These are phyloP conservation scores for Solanum bulbocastanum DNA, from an alignment of 257 asterid species.

Conservation along the genomic window DNA sequence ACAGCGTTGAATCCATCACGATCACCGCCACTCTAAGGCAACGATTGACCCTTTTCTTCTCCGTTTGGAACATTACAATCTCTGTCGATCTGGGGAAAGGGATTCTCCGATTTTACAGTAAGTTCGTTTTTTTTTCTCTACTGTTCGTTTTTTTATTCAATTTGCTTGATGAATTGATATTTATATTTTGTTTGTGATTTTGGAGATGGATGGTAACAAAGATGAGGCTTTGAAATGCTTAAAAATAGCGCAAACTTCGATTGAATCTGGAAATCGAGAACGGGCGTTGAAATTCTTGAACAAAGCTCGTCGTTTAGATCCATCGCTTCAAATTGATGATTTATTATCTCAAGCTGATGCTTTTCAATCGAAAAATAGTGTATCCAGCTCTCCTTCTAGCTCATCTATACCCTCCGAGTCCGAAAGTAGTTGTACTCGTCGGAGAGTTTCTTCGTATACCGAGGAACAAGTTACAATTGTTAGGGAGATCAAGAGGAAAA, in stretches of 20 bases:
- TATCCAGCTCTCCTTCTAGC: constrained; percentile 14
- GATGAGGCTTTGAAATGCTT: constrained; percentile 92
- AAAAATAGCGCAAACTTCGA: constrained; percentile 56
- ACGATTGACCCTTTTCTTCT: neutral
- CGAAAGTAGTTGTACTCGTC: neutral
- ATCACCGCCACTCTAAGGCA: neutral
- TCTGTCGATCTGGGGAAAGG: neutral
- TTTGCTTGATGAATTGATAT: neutral
- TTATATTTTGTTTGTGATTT: neutral
- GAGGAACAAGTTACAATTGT: constrained; percentile 66
- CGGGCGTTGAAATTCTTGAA: constrained; percentile 67
- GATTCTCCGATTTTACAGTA: neutral
- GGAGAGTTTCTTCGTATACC: constrained; percentile 24
- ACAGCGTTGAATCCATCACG: neutral
- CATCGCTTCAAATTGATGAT: constrained; percentile 47
- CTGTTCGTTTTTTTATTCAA: neutral
- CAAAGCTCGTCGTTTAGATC: constrained; percentile 81
- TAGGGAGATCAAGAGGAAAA: constrained; percentile 67
- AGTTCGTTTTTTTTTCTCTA: neutral
- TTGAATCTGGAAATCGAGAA: constrained; percentile 59
- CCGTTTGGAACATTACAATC: neutral
- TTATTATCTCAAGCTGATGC: constrained; percentile 33
- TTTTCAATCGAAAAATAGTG: constrained; percentile 26
- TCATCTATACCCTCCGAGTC: constrained; percentile 7
- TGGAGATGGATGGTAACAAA: constrained; percentile 85